Evolutionary conservation across 352 stramenopile genomes (phyloP).

Genomic region (Phytophthora foliorum): DNA sequence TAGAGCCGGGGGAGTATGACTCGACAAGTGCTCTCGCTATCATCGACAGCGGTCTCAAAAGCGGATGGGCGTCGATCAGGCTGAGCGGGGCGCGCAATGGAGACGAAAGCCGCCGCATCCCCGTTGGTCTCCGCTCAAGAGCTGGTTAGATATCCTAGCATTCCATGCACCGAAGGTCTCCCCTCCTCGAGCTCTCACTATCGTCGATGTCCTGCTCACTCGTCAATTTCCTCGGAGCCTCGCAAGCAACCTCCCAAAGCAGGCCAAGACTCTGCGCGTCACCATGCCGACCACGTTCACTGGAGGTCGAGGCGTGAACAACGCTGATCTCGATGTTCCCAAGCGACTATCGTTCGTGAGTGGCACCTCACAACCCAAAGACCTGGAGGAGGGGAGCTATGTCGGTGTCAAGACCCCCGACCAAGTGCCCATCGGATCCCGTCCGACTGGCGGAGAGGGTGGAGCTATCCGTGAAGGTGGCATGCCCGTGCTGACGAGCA

Average conservation of each 20-base stretch:
- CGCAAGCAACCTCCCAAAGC: not conserved
- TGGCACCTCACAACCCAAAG: constrained; percentile 23
- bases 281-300: constrained; percentile 35
- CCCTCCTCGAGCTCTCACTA: not conserved
- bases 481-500: constrained; percentile 34
- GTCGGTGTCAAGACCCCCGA: constrained; percentile 38
- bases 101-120: not conserved
- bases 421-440: constrained; percentile 1
- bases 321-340: constrained; percentile 27
- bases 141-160: not conserved
- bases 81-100: not conserved
- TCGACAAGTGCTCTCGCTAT: not conserved
- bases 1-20: not conserved
- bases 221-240: not conserved
- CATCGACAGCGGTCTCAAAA: not conserved
- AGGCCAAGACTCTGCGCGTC: constrained; percentile 35
- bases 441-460: constrained; percentile 13
- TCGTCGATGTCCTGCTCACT: constrained; percentile 2
- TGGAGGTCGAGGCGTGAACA: constrained; percentile 5
- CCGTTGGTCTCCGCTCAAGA: not conserved
- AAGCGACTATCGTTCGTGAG: constrained; percentile 53
- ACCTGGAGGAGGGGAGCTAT: constrained; percentile 38
- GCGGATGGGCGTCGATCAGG: not conserved
- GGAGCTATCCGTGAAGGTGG: constrained; percentile 42
- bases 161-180: not conserved